Evolutionary conservation across 768 basidiomycete genomes (phyloP).

Genomic region (Wakefieldia striispora): DNA sequence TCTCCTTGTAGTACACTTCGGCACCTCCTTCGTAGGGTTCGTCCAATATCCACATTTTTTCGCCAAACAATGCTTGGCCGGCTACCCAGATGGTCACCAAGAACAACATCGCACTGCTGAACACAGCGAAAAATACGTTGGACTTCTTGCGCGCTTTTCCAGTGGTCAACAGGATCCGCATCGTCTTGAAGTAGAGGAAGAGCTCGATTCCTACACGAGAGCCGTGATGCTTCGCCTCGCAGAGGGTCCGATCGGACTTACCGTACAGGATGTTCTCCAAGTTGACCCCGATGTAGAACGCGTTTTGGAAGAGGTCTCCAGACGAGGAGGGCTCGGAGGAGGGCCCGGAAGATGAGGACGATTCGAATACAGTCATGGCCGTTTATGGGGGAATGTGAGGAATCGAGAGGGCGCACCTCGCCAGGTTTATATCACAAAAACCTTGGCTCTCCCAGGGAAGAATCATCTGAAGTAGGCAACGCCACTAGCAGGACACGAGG

Average conservation of each 20-base stretch:
- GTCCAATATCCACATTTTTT: slow-evolving; percentile 34
- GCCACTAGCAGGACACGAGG: no score
- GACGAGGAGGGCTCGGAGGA: no score
- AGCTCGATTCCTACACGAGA: slow-evolving; percentile 4
- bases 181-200: slow-evolving; percentile 5
- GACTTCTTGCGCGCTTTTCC: not conserved
- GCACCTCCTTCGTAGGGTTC: slow-evolving; percentile 30
- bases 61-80: slow-evolving; percentile 13
- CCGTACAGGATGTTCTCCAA: slow-evolving; percentile 14
- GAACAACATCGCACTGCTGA: slow-evolving; percentile 16
- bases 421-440: no score
- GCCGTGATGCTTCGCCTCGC: not conserved
- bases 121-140: slow-evolving; percentile 4
- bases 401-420: no score
- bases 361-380: no score
- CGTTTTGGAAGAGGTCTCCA: slow-evolving; percentile 4
- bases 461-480: no score
- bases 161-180: not conserved
- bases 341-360: no score
- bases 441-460: no score
- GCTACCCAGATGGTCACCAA: slow-evolving; percentile 28
- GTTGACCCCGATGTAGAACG: slow-evolving; percentile 9
- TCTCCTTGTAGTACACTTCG: slow-evolving; percentile 24
- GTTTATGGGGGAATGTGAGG: no score
- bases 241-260: not conserved